Conservation (phyloP, 345 rosid genomes). For the Balakata baccata region DNA sequence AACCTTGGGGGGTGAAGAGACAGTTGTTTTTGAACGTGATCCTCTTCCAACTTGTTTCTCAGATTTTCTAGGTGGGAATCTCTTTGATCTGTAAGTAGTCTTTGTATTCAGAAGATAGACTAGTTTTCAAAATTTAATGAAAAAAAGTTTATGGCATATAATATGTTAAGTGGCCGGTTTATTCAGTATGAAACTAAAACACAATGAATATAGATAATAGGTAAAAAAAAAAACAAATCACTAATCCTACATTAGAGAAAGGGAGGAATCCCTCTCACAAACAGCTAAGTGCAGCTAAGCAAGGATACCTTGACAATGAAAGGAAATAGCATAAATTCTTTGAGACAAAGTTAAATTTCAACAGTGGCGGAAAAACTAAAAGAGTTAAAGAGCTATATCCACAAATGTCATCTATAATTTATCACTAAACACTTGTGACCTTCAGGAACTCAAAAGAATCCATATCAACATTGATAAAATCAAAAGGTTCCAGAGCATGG, state of each 20-base stretch:
- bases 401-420: neutral
- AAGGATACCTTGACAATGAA: neutral
- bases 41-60: conserved; percentile 45
- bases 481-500: neutral
- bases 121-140: conserved; percentile 10
- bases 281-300: neutral
- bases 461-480: neutral
- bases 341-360: neutral
- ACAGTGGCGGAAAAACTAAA: neutral
- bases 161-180: neutral
- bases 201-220: neutral
- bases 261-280: neutral
- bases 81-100: conserved; percentile 46
- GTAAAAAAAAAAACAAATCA: neutral
- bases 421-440: neutral
- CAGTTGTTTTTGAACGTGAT: conserved; percentile 35
- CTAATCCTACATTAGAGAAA: neutral
- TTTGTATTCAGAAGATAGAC: conserved; percentile 25
- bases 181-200: neutral
- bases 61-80: conserved; percentile 34
- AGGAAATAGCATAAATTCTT: neutral
- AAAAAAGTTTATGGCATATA: neutral
- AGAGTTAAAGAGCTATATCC: neutral
- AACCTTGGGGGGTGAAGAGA: conserved; percentile 51
- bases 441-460: neutral